These are phyloP conservation scores for Exophiala viscosa DNA, from an alignment of 2,329 filamentous ascomycete genomes.

Conservation along the genomic window DNA sequence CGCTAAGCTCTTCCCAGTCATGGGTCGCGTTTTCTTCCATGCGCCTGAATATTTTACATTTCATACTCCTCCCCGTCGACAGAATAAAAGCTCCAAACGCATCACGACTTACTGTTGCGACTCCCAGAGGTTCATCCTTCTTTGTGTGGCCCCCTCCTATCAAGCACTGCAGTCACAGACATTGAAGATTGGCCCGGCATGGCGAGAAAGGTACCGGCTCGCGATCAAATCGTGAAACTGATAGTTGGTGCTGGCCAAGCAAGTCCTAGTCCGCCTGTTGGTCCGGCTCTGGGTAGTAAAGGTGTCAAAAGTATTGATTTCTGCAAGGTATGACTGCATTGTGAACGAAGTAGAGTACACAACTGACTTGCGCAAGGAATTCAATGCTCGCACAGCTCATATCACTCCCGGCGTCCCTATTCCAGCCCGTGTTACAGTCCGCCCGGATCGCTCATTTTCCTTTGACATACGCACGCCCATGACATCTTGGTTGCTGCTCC, in stretches of 20 bases:
- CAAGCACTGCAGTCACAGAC: neutral
- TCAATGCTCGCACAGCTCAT: slow-evolving; percentile 89
- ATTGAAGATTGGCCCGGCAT: slow-evolving; percentile 34
- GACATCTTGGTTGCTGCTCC: slow-evolving; percentile 84
- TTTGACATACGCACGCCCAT: slow-evolving; percentile 93
- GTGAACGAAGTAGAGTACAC: neutral
- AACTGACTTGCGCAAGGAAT: slow-evolving; percentile 62
- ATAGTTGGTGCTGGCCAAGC: slow-evolving; percentile 96
- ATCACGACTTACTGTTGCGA: neutral
- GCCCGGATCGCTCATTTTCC: slow-evolving; percentile 85
- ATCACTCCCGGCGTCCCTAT: slow-evolving; percentile 79
- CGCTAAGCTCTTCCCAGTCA: slow-evolving; percentile 1
- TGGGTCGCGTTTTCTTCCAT: slow-evolving; percentile 1
- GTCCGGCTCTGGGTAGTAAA: slow-evolving; percentile 92
- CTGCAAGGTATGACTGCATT: slow-evolving; percentile 72
- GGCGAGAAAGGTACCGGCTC: slow-evolving; percentile 50
- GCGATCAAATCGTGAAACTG: slow-evolving; percentile 85
- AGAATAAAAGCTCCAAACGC: too few relatives aligned
- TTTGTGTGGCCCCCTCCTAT: neutral
- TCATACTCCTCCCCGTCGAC: neutral
- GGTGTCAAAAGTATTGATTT: slow-evolving; percentile 99
- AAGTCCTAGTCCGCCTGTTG: slow-evolving; percentile 89
- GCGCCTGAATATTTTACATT: slow-evolving; percentile 6
- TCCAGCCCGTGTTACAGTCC: slow-evolving; percentile 85
- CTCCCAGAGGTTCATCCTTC: neutral